Evolutionary conservation across 129 eudicot species (phyloP).

Genomic region (Erigeron canadensis): DNA sequence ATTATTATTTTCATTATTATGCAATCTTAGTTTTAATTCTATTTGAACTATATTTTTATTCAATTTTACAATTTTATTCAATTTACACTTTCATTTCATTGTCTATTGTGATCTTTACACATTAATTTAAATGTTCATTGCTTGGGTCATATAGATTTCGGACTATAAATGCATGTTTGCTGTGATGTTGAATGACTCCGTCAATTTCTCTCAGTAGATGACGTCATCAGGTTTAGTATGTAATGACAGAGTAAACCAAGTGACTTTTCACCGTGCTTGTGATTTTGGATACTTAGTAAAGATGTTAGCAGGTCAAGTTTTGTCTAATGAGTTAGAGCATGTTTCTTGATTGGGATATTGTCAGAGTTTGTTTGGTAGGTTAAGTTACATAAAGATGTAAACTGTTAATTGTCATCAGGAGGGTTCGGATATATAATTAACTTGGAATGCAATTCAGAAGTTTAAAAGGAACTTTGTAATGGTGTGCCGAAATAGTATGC

Average conservation of each 20-base stretch:
- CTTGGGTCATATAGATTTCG: too few relatives aligned
- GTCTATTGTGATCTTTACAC: too few relatives aligned
- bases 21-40: too few relatives aligned
- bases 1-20: too few relatives aligned
- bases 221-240: constrained; percentile 66
- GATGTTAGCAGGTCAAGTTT: constrained; percentile 38
- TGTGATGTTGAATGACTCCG: too few relatives aligned
- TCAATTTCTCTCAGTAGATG: constrained; percentile 57
- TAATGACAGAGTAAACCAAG: constrained; percentile 53
- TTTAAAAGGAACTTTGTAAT: constrained; percentile 43
- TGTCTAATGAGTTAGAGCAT: constrained; percentile 42
- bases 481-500: constrained; percentile 54
- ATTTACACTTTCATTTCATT: too few relatives aligned
- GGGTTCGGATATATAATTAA: constrained; percentile 78
- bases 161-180: too few relatives aligned
- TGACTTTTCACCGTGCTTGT: constrained; percentile 76
- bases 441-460: constrained; percentile 74
- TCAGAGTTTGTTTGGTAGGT: constrained; percentile 67
- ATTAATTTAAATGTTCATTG: too few relatives aligned
- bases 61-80: too few relatives aligned
- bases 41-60: too few relatives aligned
- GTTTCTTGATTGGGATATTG: constrained; percentile 53
- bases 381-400: constrained; percentile 71
- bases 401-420: constrained; percentile 77
- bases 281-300: constrained; percentile 78